A percentile compares a stretch with the other conserved stretches of the same genome.
These are phyloP conservation scores for Magnaporthiopsis incrustans DNA, from an alignment of 2,329 filamentous ascomycete species.

Conservation along the genomic window DNA sequence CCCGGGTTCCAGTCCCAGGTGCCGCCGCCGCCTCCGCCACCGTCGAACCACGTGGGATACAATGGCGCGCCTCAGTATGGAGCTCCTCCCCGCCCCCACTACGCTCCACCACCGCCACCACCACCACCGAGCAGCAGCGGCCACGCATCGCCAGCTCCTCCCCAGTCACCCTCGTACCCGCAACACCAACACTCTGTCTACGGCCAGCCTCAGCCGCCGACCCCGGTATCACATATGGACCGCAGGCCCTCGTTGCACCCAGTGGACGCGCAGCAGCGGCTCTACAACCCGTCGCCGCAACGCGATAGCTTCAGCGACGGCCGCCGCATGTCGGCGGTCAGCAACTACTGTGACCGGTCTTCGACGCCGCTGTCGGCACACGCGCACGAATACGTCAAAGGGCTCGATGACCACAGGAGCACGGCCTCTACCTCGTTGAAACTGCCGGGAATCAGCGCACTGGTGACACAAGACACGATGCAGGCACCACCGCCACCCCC, in stretches of 20 bases:
- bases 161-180: constrained; percentile 24
- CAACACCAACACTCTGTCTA: constrained; percentile 9
- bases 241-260: neutral
- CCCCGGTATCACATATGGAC: constrained; percentile 7
- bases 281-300: constrained; percentile 1
- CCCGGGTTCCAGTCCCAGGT: constrained; percentile 14
- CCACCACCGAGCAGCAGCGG: constrained; percentile 10
- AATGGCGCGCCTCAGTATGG: neutral
- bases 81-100: neutral
- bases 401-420: neutral
- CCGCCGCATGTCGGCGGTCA: neutral
- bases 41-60: constrained; percentile 1
- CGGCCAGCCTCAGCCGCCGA: constrained; percentile 6
- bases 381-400: neutral
- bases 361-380: constrained; percentile 1
- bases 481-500: too few relatives aligned
- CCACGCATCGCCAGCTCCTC: constrained; percentile 23
- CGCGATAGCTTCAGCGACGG: neutral
- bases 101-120: neutral
- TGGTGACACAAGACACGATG: neutral
- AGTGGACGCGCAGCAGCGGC: neutral
- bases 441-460: neutral
- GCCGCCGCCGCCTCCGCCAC: constrained; percentile 6
- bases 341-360: neutral
- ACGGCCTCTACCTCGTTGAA: neutral